phyloP scores from a whole-genome alignment of 192 early-diverging fungal species.

The Ambispora gerdemannii region DNA sequence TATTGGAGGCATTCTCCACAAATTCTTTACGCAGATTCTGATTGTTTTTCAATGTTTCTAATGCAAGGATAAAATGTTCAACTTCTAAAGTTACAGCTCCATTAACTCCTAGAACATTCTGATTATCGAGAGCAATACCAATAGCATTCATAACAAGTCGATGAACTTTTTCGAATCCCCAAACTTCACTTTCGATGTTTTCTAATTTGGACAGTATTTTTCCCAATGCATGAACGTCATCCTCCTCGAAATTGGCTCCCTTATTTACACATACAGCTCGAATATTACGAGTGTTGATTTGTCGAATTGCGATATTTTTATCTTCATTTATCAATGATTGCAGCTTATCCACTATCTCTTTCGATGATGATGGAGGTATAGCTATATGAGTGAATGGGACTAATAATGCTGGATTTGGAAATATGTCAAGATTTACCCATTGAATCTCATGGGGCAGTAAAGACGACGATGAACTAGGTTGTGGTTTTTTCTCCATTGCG shows the following conservation, averaged over 20 bases:
- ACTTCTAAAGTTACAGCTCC: slow-evolving; percentile 30
- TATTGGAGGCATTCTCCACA: slow-evolving; percentile 22
- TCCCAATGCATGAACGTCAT: slow-evolving; percentile 13
- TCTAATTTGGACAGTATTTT: slow-evolving; percentile 26
- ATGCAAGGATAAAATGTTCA: slow-evolving; percentile 26
- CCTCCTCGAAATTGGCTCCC: slow-evolving; percentile 32
- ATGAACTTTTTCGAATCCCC: slow-evolving; percentile 47
- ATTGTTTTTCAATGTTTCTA: slow-evolving; percentile 28
- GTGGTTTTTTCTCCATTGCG: slow-evolving; percentile 9
- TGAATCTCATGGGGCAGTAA: slow-evolving; percentile 15
- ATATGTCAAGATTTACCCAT: slow-evolving; percentile 26
- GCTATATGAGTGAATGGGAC: slow-evolving; percentile 27
- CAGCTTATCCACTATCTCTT: slow-evolving; percentile 25
- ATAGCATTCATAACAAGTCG: slow-evolving; percentile 47
- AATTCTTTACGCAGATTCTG: slow-evolving; percentile 30
- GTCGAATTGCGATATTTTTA: slow-evolving; percentile 37
- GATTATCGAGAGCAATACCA: slow-evolving; percentile 36
- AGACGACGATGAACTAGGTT: neutral
- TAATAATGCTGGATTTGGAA: slow-evolving; percentile 37
- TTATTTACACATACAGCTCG: slow-evolving; percentile 36
- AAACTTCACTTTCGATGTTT: slow-evolving; percentile 39
- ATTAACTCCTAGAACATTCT: slow-evolving; percentile 31
- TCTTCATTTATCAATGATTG: slow-evolving; percentile 37
- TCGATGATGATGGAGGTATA: slow-evolving; percentile 8
- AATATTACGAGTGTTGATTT: slow-evolving; percentile 49